Base-by-base conservation (phyloP, 805 yeast genomes). In the Starmerella bombi region DNA sequence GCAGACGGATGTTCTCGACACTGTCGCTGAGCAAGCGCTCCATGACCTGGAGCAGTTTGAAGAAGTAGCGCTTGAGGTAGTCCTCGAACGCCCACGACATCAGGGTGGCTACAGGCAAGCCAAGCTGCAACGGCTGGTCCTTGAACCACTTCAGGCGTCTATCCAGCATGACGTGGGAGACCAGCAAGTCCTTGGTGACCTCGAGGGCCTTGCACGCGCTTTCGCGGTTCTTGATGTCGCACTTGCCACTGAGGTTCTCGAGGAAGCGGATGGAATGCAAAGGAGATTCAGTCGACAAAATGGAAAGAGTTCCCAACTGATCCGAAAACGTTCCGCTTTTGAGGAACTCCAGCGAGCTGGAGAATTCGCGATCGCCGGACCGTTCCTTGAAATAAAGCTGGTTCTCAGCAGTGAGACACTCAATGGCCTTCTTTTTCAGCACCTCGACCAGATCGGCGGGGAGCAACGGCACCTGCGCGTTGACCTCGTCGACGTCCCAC, bases 251-350 rank as follows among this genome's bases (percentile, higher is more conserved):
- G 48, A 91, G 63, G 29, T 78, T 79, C 49, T 83, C 94, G 42
- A 91, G 66, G 0, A 94, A 83, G 58, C 83, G 81, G 38, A 77
- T 56, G 51, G 88, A 81, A 57, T 91, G 97, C 40, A 85, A 58
- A 5, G 98, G 98, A 2, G 96, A 86, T 63, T 91, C 97, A 58
- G 91, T 97, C 36, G 86, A 73, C 57, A 91, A 67, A 57, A 91
- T 72, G 1, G 98, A 88, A 56, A 91, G 69, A 0, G 98, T 95
- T 36, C 94, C 82, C 41, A 91, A 81, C 63, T 91, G 85, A 77
- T 91, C 98, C 53, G 76, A 79, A 52, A 88, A 69, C 0, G 98
- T 91, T 81, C 98, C 98, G 50, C 75, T 79, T 5, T 85, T 70
- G 54, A 91, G 71, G 51, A 91, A 79, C 61, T 88, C 93, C 16